Evolutionary conservation across 2,329 filamentous ascomycete genomes (phyloP), one percentile per base, ranked within the genome.

Genomic region (Sporothrix variecibatus): DNA sequence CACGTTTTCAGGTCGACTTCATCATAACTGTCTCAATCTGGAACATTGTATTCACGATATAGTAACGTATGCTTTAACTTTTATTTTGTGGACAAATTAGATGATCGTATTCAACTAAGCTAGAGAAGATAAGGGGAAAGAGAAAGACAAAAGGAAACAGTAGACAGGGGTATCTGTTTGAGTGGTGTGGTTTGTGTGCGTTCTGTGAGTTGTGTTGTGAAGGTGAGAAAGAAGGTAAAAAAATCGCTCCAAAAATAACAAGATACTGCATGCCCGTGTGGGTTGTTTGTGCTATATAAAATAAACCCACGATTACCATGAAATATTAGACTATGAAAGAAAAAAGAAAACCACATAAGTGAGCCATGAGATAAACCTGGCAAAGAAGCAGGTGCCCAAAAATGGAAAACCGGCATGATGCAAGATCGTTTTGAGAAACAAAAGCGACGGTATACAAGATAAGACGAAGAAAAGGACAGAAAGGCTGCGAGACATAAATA

Each of bases 91-190:
- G 56, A 58, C 56, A 40, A 60, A 40, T 26, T 64, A 43, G 11
- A 64, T 64, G 34, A 65, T 43, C 8, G 60, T 65, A 64, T 64
- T 64, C 34, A 65, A 65, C 34, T 43, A 43, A 2, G n/a, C n/a
- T 43, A 34, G 6, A 26, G 17, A 28, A 60, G 28, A 43, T 15
- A 23, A 15, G n/a, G 17, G 15, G 38, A 64, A 17, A 43, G 4
- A 43, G 11, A 23, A 7, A 43, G 60, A 65, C 60, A 65, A 43
- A 65, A 38, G 12, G 9, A 65, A 65, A 65, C 26, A 26, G n/a
- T 38, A 64, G 38, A 65, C 60, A 28, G 38, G 60, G 38, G 62
- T 67, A 67, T 46, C 62, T 67, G 62, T 65, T 65, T 23, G 62
- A 28, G 38, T 23, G 7, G 38, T 56, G 23, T 20, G 62, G 28